Percentiles rank a stretch among this genome's conserved stretches.
phyloP scores from a whole-genome alignment of 2,329 filamentous ascomycete genomes.

The Colletotrichum graminicola region DNA sequence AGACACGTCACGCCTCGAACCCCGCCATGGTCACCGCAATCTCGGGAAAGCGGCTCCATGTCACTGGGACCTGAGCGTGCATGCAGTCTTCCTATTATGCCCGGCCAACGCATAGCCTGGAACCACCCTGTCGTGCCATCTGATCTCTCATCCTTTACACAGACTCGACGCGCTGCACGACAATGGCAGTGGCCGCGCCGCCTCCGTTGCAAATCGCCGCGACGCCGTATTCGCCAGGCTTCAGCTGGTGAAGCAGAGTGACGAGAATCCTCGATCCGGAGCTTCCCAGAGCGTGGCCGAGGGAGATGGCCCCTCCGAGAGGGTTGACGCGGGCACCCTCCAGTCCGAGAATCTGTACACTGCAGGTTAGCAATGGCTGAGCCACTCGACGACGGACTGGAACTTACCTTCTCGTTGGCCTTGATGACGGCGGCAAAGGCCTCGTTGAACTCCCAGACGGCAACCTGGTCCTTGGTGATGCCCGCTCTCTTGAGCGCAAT shows the following conservation, averaged over 20 bases:
- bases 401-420: conserved; percentile 84
- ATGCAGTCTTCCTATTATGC: conserved; percentile 23
- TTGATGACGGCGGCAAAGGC: conserved; percentile 96
- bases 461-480: conserved; percentile 90
- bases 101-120: neutral
- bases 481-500: conserved; percentile 90
- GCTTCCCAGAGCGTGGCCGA: conserved; percentile 93
- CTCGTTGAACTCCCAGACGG: conserved; percentile 98
- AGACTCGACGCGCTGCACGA: conserved; percentile 84
- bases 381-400: neutral
- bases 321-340: conserved; percentile 86
- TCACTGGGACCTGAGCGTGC: conserved; percentile 17
- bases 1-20: conserved; percentile 6
- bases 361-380: conserved; percentile 37
- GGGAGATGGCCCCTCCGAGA: conserved; percentile 89
- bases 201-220: conserved; percentile 98
- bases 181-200: conserved; percentile 89
- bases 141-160: conserved; percentile 52
- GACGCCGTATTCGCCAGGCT: conserved; percentile 92
- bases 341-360: conserved; percentile 78
- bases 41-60: conserved; percentile 15
- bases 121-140: conserved; percentile 7
- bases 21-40: neutral
- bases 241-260: conserved; percentile 89
- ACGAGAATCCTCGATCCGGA: conserved; percentile 92